A percentile compares a stretch with the other conserved stretches of the same genome.
phyloP scores from a whole-genome alignment of 768 basidiomycete species.

The Holtermannia corniformis region DNA sequence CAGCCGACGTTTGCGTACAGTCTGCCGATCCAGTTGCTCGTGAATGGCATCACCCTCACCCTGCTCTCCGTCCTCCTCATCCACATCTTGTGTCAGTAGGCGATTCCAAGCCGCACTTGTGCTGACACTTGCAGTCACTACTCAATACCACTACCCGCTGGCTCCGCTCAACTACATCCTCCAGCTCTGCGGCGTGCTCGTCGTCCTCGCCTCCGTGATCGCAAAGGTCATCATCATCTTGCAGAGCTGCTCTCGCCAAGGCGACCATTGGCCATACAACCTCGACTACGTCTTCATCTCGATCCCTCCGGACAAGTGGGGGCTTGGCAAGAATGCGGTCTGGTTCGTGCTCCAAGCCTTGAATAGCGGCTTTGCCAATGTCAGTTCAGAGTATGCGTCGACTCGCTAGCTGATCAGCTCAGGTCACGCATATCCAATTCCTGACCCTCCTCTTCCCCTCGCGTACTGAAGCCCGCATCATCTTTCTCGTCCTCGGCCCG shows the following conservation, averaged over 20 bases:
- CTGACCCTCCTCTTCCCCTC: slow-evolving; percentile 92
- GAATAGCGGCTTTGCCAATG: slow-evolving; percentile 75
- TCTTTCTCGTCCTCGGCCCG: slow-evolving; percentile 76
- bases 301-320: slow-evolving; percentile 66
- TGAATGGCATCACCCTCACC: slow-evolving; percentile 75
- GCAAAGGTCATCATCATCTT: slow-evolving; percentile 72
- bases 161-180: slow-evolving; percentile 85
- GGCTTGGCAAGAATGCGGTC: slow-evolving; percentile 53
- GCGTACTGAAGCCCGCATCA: slow-evolving; percentile 70
- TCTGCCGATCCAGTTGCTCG: slow-evolving; percentile 78
- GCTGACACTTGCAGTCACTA: slow-evolving; percentile 51
- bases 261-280: slow-evolving; percentile 87
- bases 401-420: slow-evolving; percentile 2
- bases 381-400: slow-evolving; percentile 44
- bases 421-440: slow-evolving; percentile 98
- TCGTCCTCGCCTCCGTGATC: slow-evolving; percentile 65
- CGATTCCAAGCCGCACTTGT: neutral
- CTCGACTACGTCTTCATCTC: slow-evolving; percentile 78
- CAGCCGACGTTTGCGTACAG: slow-evolving; percentile 77
- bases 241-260: slow-evolving; percentile 51
- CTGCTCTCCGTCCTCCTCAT: slow-evolving; percentile 75
- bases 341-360: slow-evolving; percentile 86
- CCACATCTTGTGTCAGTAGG: slow-evolving; percentile 58
- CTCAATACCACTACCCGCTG: slow-evolving; percentile 90
- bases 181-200: slow-evolving; percentile 72